Evolutionary conservation across 1,284 basidiomycete species (phyloP).

Genomic region (Pascua sp.): DNA sequence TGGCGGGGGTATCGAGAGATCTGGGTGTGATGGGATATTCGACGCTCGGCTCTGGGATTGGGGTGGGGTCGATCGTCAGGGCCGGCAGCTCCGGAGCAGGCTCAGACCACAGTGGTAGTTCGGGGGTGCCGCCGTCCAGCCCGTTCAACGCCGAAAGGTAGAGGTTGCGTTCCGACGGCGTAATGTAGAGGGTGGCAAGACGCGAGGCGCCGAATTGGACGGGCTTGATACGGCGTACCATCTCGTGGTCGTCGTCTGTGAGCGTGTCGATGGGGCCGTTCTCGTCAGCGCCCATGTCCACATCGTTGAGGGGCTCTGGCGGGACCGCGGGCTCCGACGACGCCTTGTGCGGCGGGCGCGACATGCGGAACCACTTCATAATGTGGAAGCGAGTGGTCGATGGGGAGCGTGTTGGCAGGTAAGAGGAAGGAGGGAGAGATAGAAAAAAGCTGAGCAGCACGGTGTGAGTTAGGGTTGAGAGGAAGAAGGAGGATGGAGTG

Average conservation of each 20-base stretch:
- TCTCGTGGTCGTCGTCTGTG: background rate
- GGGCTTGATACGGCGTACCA: background rate
- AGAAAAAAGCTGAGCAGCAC: background rate
- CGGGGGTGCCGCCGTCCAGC: constrained; percentile 22
- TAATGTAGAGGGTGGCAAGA: constrained; percentile 1
- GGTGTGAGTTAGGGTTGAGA: too few species aligned
- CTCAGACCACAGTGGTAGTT: constrained; percentile 36
- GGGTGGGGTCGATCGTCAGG: background rate
- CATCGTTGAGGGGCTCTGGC: background rate
- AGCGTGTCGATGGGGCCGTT: background rate
- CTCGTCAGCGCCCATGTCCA: background rate
- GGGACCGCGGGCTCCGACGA: constrained; percentile 4
- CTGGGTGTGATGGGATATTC: constrained; percentile 5
- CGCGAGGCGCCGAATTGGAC: too few species aligned
- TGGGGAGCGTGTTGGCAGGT: background rate
- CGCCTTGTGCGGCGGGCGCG: constrained; percentile 2
- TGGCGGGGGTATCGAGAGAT: background rate
- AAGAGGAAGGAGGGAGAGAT: background rate
- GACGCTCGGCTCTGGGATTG: constrained; percentile 4
- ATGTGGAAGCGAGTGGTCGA: background rate
- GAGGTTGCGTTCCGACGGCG: constrained; percentile 37
- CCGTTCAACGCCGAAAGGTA: constrained; percentile 41
- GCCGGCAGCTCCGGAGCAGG: constrained; percentile 33
- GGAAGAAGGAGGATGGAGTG: too few species aligned
- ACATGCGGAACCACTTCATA: background rate